Evolutionary conservation across 164 flowering plant species (phyloP).

Genomic region (Aristolochia californica): DNA sequence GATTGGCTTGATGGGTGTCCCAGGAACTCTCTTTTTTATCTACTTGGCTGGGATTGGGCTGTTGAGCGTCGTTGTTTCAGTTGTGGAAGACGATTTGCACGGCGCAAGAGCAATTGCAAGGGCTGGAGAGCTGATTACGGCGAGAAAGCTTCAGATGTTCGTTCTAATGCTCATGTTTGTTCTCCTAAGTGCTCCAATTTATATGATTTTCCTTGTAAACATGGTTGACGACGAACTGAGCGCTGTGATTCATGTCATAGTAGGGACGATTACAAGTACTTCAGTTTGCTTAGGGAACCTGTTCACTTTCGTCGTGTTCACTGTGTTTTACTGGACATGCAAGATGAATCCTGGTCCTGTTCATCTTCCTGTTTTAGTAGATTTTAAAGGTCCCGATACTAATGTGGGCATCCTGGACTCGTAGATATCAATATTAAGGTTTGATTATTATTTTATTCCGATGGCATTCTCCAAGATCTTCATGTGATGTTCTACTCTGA

Average conservation of each 20-base stretch:
- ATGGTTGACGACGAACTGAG: not conserved
- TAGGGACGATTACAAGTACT: not conserved
- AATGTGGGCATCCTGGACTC: no score
- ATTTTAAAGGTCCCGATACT: no score
- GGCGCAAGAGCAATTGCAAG: constrained; percentile 26
- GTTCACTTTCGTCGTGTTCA: constrained; percentile 10
- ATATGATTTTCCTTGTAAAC: not conserved
- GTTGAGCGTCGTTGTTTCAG: constrained; percentile 23
- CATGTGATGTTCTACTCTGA: no score
- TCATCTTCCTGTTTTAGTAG: no score
- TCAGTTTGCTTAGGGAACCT: constrained; percentile 2
- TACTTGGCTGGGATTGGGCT: constrained; percentile 3
- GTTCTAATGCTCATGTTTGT: constrained; percentile 9
- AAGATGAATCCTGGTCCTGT: constrained; percentile 23
- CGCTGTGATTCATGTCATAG: not conserved
- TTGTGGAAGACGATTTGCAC: constrained; percentile 16
- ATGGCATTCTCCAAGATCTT: no score
- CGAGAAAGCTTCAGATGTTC: constrained; percentile 16
- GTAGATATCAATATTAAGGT: no score
- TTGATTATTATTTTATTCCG: no score
- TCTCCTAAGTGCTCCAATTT: not conserved
- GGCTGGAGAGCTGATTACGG: constrained; percentile 20
- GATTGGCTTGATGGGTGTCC: no score
- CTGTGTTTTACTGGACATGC: constrained; percentile 23
- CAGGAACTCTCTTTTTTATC: not conserved